phyloP scores from a whole-genome alignment of 257 asterid genomes.

The Solanum boliviense region DNA sequence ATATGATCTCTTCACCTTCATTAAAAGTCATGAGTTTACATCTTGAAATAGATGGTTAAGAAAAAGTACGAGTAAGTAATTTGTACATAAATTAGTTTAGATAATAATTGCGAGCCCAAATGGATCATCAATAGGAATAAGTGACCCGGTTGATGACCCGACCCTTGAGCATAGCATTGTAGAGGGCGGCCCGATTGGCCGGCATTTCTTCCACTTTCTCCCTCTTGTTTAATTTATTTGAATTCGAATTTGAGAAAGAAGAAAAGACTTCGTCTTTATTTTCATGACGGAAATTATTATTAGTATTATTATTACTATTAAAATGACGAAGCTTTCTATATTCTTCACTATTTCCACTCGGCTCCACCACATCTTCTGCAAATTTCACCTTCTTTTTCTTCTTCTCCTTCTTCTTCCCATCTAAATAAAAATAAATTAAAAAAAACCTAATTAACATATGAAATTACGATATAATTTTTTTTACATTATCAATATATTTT shows the following conservation, averaged over 20 bases:
- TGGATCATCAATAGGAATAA: conserved; percentile 24
- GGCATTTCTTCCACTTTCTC: conserved; percentile 41
- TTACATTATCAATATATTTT: background rate
- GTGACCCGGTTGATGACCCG: conserved; percentile 40
- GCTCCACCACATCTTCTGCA: conserved; percentile 87
- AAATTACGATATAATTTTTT: background rate
- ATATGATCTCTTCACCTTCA: background rate
- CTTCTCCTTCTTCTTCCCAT: conserved; percentile 36
- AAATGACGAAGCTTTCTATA: conserved; percentile 37
- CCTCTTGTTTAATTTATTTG: conserved; percentile 1
- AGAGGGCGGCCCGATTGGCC: conserved; percentile 57
- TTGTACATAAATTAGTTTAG: conserved; percentile 3
- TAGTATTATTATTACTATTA: background rate
- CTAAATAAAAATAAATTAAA: conserved; percentile 7
- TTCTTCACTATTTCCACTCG: conserved; percentile 60
- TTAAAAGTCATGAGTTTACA: background rate
- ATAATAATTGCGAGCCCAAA: background rate
- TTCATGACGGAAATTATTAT: background rate
- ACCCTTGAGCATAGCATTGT: conserved; percentile 63
- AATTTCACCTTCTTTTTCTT: conserved; percentile 73
- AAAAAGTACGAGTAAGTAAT: background rate
- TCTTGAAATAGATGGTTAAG: background rate
- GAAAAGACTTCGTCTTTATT: background rate
- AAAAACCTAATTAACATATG: background rate
- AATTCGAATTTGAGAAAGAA: background rate